Evolutionary conservation across 2,329 filamentous ascomycete genomes (phyloP).

Genomic region (Diaporthe citriasiana): DNA sequence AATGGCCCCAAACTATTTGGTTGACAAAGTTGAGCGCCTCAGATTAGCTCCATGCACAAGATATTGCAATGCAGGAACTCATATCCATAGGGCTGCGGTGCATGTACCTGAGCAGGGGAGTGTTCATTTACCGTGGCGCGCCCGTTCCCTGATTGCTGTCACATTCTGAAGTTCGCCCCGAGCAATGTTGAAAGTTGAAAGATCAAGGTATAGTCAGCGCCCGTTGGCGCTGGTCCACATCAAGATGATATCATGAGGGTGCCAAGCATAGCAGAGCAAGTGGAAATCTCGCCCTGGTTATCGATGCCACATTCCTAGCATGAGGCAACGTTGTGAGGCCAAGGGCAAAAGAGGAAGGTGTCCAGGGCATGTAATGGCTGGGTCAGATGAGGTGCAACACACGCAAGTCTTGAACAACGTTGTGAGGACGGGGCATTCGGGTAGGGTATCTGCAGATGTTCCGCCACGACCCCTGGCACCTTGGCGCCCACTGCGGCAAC

Average conservation of each 20-base stretch:
- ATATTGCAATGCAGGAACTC: background rate
- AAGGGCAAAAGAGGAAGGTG: conserved; percentile 25
- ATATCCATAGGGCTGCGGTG: background rate
- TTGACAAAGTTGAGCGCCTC: background rate
- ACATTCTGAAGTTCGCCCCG: background rate
- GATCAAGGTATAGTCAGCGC: background rate
- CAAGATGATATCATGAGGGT: background rate
- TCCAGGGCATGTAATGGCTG: background rate
- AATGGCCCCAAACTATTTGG: background rate
- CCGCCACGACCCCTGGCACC: background rate
- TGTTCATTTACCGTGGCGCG: background rate
- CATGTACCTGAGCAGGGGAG: background rate
- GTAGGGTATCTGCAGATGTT: background rate
- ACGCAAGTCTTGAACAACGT: background rate
- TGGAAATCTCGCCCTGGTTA: background rate
- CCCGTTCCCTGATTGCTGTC: background rate
- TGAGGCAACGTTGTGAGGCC: conserved; percentile 21
- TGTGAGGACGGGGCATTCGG: background rate
- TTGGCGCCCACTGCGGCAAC: conserved; percentile 25
- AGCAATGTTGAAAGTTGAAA: background rate
- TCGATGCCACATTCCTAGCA: conserved; percentile 6
- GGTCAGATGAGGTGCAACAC: conserved; percentile 12
- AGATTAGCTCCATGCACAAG: background rate
- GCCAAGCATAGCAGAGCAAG: background rate
- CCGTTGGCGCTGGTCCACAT: background rate